These are phyloP conservation scores for Penicillium griseofulvum DNA, from an alignment of 2,329 filamentous ascomycete species.

Conservation along the genomic window DNA sequence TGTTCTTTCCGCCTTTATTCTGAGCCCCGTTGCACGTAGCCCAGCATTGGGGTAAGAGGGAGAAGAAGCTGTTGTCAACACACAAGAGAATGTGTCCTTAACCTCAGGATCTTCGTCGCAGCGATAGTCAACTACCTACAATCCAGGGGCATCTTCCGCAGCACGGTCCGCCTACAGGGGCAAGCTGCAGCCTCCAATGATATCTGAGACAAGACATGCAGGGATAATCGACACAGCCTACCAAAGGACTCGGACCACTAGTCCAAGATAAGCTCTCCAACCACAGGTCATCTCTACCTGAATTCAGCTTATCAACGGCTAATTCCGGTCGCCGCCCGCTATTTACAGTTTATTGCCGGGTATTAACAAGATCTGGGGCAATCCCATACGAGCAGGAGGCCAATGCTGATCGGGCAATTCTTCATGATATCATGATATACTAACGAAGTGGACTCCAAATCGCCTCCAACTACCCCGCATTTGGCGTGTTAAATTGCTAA, in stretches of 20 bases:
- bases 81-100: background rate
- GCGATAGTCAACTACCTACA: background rate
- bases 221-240: background rate
- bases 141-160: background rate
- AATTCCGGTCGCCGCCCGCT: constrained; percentile 1
- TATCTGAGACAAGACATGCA: background rate
- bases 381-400: background rate
- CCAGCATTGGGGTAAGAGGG: background rate
- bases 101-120: background rate
- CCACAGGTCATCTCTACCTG: background rate
- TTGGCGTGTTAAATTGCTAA: background rate
- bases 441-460: background rate
- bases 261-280: background rate
- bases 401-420: background rate
- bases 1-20: background rate
- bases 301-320: constrained; percentile 14
- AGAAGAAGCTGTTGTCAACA: background rate
- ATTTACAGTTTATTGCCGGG: constrained; percentile 7
- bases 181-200: background rate
- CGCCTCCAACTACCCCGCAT: background rate
- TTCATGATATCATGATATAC: background rate
- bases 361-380: constrained; percentile 1
- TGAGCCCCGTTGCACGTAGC: background rate
- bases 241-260: background rate
- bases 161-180: background rate